Conservation (phyloP, 495 filamentous ascomycete species). For the Penicillium cinerascens region DNA sequence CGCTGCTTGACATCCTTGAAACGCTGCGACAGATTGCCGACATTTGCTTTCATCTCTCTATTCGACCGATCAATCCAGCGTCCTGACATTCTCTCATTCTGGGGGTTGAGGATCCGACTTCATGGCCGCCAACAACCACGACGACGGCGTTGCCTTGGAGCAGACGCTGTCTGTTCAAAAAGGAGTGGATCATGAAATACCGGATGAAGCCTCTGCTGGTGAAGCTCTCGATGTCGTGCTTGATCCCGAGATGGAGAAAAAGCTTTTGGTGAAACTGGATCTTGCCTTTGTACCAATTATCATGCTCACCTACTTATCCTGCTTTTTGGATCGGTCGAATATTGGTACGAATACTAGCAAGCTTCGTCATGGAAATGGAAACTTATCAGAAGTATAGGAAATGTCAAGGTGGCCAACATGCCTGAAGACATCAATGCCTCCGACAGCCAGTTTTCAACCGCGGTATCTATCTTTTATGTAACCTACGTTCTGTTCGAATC, state of each 20-base stretch:
- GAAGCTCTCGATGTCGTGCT: constrained; percentile 26
- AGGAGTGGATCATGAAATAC: constrained; percentile 1
- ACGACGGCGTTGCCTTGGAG: constrained; percentile 7
- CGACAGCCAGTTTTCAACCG: constrained; percentile 41
- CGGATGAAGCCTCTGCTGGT: constrained; percentile 9
- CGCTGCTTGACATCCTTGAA: not conserved
- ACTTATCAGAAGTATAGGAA: constrained; percentile 24
- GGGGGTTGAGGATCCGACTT: not conserved
- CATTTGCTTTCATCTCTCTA: not conserved
- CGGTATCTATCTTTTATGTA: constrained; percentile 50
- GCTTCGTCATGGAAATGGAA: not conserved
- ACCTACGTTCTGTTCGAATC: constrained; percentile 49
- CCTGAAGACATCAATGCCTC: constrained; percentile 43
- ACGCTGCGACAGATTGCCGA: not conserved
- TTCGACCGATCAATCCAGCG: not conserved
- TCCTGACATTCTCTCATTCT: not conserved
- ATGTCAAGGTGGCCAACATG: constrained; percentile 45
- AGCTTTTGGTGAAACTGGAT: constrained; percentile 43
- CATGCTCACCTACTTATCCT: constrained; percentile 45
- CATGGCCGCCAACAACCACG: not conserved
- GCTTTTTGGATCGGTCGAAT: constrained; percentile 46
- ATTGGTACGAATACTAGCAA: constrained; percentile 30
- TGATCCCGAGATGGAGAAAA: constrained; percentile 32
- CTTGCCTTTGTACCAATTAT: constrained; percentile 43
- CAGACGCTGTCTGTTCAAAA: constrained; percentile 16